Percentiles rank a stretch among this genome's conserved stretches.
Conservation (phyloP, 1,284 basidiomycete genomes). For the Phylloboletellus chloephorus region DNA sequence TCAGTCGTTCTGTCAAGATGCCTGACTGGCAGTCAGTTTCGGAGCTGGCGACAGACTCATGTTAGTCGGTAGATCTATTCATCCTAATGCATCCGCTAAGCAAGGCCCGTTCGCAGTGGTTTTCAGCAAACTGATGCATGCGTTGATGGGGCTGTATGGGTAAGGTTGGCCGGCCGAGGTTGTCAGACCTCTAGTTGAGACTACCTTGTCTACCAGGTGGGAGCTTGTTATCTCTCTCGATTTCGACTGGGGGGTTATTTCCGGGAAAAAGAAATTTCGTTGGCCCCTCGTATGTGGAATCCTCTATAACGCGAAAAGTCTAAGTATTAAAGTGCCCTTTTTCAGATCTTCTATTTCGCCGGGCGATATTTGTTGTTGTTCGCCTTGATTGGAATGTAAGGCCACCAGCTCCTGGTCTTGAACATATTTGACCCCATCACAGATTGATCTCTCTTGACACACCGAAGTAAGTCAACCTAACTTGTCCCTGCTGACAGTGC, state of each 20-base stretch:
- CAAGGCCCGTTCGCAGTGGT: constrained; percentile 11
- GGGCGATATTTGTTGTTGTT: constrained; percentile 31
- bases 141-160: constrained; percentile 29
- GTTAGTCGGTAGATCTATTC: constrained; percentile 16
- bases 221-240: constrained; percentile 29
- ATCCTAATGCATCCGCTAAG: background rate
- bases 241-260: constrained; percentile 30
- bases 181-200: constrained; percentile 5
- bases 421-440: constrained; percentile 10
- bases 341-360: constrained; percentile 28
- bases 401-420: background rate
- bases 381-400: constrained; percentile 33
- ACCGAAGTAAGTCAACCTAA: constrained; percentile 17
- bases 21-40: constrained; percentile 25
- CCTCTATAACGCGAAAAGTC: background rate
- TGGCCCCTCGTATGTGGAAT: constrained; percentile 29
- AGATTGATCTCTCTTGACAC: constrained; percentile 30
- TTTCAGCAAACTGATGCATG: constrained; percentile 28
- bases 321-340: background rate
- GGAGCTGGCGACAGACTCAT: constrained; percentile 21
- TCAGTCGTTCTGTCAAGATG: too few species aligned
- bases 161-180: constrained; percentile 7
- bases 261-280: constrained; percentile 29
- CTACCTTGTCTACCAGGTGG: constrained; percentile 19
- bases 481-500: background rate